phyloP scores from a whole-genome alignment of 352 stramenopile genomes.

The Phytophthora syringae region DNA sequence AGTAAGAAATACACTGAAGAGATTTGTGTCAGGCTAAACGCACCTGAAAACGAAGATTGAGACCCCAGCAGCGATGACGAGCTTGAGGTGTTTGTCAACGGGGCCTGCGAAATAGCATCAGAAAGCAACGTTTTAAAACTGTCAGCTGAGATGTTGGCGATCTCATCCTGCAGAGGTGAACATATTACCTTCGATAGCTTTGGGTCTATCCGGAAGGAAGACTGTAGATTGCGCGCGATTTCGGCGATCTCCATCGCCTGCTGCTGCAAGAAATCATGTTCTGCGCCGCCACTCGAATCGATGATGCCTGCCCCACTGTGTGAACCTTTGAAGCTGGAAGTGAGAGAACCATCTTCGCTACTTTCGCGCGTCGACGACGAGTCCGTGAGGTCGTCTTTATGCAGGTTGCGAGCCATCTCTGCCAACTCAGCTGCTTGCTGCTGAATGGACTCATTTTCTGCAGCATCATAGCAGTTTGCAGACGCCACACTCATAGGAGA shows the following conservation, averaged over 20 bases:
- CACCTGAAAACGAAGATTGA: constrained; percentile 40
- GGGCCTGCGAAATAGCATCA: constrained; percentile 13
- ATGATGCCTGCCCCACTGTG: constrained; percentile 20
- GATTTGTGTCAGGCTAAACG: no score
- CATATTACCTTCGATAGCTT: constrained; percentile 25
- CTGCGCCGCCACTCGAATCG: constrained; percentile 20
- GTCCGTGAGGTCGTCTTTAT: constrained; percentile 44
- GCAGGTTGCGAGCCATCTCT: constrained; percentile 46
- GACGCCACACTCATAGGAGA: constrained; percentile 15
- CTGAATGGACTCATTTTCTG: constrained; percentile 46
- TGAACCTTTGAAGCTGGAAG: constrained; percentile 37
- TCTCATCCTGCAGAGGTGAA: not conserved
- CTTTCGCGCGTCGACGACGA: constrained; percentile 38
- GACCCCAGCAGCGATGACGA: constrained; percentile 38
- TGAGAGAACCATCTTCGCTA: constrained; percentile 38
- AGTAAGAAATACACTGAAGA: not conserved
- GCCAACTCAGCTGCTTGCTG: constrained; percentile 45
- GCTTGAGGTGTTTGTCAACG: constrained; percentile 37
- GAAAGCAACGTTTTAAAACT: not conserved
- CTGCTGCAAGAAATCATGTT: constrained; percentile 61
- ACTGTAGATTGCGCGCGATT: constrained; percentile 70
- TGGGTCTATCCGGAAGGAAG: constrained; percentile 43
- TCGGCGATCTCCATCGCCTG: constrained; percentile 70
- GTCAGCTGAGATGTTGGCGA: not conserved
- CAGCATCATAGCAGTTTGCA: constrained; percentile 20